Base-by-base conservation (phyloP, 2,329 filamentous ascomycete genomes). In the Domatiomyces catenatus region DNA sequence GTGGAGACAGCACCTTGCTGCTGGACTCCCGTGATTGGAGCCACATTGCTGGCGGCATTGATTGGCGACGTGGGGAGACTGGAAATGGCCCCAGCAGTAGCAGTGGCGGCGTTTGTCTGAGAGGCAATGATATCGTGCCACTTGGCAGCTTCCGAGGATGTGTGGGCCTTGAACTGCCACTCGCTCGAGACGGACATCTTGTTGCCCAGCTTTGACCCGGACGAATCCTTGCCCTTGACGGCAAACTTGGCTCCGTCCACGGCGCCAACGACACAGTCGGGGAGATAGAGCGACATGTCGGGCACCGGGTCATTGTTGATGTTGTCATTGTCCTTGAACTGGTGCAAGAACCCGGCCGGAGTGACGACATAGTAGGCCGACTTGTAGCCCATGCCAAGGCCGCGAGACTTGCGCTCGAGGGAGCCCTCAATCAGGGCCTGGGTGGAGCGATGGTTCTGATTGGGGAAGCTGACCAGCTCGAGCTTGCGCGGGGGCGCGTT, bases 151-250 rank as follows among this genome's bases (percentile, higher is more conserved):
- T 94, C 87, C 24, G 76, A 73, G 2, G 86, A 67, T 1, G 84
- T 87, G 67, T 88, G 83, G 0, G 89, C 88, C 71, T 93, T 93
- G 79, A 95, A 95, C 26, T 76, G 71, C 39, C 93, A 74, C 67
- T 96, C 90, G 42, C 86, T 81, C 22, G 70, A 79, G 57, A 89
- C 86, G 46, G 83, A 79, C 58, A 95, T 77, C 63, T 87, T 90
- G 71, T 82, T 84, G 61, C 83, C 81, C 56, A 95, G 70, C 56
- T 83, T 84, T 54, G 75, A 73, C 64, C 85, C 84, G 61, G 82
- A 83, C 51, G 83, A 79, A 64, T 98, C 89, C 68, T 96, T 96
- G 66, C 92, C 92, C 72, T 94, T 94, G 66, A 98, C 75, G 62
- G 80, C 86, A 75, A 98, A 96, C 68, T 94, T 95, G 53, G 83